A percentile compares a stretch with the other conserved stretches of the same genome.
phyloP scores from a whole-genome alignment of 768 basidiomycete species.

The Mrakia blollopis region DNA sequence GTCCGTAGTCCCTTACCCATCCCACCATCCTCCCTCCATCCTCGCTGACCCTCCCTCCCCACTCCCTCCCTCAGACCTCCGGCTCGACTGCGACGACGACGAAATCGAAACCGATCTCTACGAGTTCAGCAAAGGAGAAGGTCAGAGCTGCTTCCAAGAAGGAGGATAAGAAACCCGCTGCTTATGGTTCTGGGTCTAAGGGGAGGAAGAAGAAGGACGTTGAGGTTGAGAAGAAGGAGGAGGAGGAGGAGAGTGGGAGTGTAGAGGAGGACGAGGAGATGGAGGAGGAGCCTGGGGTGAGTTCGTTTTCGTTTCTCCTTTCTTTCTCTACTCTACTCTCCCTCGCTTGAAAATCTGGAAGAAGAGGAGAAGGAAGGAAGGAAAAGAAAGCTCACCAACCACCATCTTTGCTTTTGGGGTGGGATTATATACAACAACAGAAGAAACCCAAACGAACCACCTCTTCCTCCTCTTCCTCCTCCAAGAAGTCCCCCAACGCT shows the following conservation, averaged over 20 bases:
- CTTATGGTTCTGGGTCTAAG: background rate
- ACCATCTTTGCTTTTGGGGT: background rate
- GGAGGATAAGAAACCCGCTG: background rate
- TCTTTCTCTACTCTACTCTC: too few species aligned
- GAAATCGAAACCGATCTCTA: background rate
- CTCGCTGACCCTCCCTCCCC: background rate
- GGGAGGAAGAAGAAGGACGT: slow-evolving; percentile 1
- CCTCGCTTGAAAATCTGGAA: too few species aligned
- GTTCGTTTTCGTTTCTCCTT: too few species aligned
- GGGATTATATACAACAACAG: background rate
- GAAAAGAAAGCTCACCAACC: background rate
- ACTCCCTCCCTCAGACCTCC: background rate
- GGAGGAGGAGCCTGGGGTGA: too few species aligned
- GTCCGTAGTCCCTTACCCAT: background rate
- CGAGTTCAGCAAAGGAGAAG: background rate
- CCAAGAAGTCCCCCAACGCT: background rate
- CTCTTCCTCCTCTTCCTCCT: background rate
- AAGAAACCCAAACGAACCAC: background rate
- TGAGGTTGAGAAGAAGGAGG: background rate
- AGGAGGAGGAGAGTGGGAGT: background rate
- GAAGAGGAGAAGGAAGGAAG: background rate
- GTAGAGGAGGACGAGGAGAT: background rate
- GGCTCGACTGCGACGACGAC: too few species aligned
- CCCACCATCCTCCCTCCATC: background rate
- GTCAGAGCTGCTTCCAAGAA: background rate